Evolutionary conservation across 441 rosid genomes (phyloP), one percentile per base, ranked within the genome.

Genomic region (Biscutella laevigata): DNA sequence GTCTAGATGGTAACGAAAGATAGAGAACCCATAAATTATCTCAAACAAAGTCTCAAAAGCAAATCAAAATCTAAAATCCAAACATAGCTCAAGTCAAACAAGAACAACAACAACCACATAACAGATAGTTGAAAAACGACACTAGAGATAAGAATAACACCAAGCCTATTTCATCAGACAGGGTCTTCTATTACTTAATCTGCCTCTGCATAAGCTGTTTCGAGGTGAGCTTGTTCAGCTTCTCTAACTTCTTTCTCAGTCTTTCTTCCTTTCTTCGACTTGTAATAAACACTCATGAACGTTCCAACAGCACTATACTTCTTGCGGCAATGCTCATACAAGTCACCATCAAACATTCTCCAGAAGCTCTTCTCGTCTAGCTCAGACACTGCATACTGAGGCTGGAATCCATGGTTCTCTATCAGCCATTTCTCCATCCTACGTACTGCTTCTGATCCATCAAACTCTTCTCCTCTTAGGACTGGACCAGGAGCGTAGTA

Each of bases 231-330:
- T 72, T 80, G 90, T 60, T 92, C 99, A 0, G 94, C 99, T 57
- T 92, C 95, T 64, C 73, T 81, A 56, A 92, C 99, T 75, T 92
- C 99, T 71, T 86, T 92, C 79, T 92, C 99, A 0, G 90, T 88
- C 92, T 92, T 92, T 77, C 86, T 81, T 46, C 99, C 99, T 70
- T 88, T 92, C 88, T 92, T 92, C 4, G 75, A 84, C 76, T 88
- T 92, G 86, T 88, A 92, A 69, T 92, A 92, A 38, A 92, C 90
- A 13, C 92, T 84, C 97, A 88, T 92, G 83, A 92, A 92, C 10
- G 89, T 88, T 50, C 99, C 97, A 22, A 92, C 85, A 1, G 99
- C 97, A 57, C 75, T 77, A 4, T 92, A 92, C 76, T 76, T 92
- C 76, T 45, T 86, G 70, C 99, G 75, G 77, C 82, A 74, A 32